These are phyloP conservation scores for Chamaenerion angustifolium DNA, from an alignment of 345 rosid genomes.

Conservation along the genomic window DNA sequence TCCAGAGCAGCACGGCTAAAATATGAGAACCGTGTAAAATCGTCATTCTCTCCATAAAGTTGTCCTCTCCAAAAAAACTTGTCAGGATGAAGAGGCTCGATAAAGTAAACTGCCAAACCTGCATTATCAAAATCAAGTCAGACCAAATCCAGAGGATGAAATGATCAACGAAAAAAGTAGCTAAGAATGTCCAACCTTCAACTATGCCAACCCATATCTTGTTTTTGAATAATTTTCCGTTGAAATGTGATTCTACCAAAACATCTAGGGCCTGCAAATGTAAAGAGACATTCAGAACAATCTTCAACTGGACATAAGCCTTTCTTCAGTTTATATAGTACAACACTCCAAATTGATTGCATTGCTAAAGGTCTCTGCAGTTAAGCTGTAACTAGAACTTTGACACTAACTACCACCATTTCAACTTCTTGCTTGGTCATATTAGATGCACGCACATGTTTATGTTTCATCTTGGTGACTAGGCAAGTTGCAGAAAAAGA, in stretches of 20 bases:
- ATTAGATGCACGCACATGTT: no score
- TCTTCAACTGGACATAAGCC: no score
- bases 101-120: conserved; percentile 95
- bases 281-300: background rate
- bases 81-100: conserved; percentile 92
- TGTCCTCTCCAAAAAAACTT: conserved; percentile 96
- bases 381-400: no score
- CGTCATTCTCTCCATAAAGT: conserved; percentile 86
- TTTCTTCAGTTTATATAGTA: no score
- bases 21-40: conserved; percentile 85
- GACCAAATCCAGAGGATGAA: conserved; percentile 12
- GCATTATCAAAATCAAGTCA: conserved; percentile 19
- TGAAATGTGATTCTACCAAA: conserved; percentile 73
- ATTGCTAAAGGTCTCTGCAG: no score
- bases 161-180: conserved; percentile 5
- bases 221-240: conserved; percentile 68
- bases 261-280: conserved; percentile 65
- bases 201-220: conserved; percentile 87
- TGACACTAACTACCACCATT: no score
- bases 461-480: no score
- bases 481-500: no score
- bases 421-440: no score
- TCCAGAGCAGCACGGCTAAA: conserved; percentile 96
- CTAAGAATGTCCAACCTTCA: conserved; percentile 41
- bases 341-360: no score